Percentiles rank a stretch among this genome's conserved stretches.
phyloP scores from a whole-genome alignment of 495 filamentous ascomycete genomes.

The Aspergillus campestris region DNA sequence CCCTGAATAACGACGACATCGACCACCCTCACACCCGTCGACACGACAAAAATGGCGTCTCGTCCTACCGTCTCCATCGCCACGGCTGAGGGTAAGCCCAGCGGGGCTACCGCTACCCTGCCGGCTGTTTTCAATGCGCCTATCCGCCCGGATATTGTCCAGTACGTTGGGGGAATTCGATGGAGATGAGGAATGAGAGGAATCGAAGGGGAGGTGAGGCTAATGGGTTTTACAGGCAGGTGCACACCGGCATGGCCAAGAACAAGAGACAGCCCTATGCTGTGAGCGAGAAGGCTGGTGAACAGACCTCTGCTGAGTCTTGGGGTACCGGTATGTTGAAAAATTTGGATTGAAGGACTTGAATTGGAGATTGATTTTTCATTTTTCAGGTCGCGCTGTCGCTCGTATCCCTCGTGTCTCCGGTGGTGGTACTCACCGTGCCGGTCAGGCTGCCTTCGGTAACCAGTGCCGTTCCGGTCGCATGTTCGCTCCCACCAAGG shows the following conservation, averaged over 20 bases:
- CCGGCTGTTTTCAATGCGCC: slow-evolving; percentile 91
- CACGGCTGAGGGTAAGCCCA: slow-evolving; percentile 82
- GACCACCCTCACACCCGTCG: slow-evolving; percentile 21
- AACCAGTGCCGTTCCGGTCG: slow-evolving; percentile 99
- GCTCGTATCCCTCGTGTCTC: slow-evolving; percentile 99
- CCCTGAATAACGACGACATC: slow-evolving; percentile 34
- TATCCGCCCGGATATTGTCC: slow-evolving; percentile 98
- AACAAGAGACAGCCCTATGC: slow-evolving; percentile 99
- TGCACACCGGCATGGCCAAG: slow-evolving; percentile 99
- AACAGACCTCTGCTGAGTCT: slow-evolving; percentile 98
- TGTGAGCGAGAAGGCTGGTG: slow-evolving; percentile 99
- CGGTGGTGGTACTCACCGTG: slow-evolving; percentile 99
- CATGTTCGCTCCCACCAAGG: slow-evolving; percentile 99
- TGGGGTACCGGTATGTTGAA: slow-evolving; percentile 96
- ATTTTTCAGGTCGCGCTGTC: slow-evolving; percentile 78
- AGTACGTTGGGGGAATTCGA: slow-evolving; percentile 45
- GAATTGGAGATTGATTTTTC: slow-evolving; percentile 16
- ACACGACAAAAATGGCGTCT: slow-evolving; percentile 68
- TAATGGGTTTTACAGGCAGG: slow-evolving; percentile 48
- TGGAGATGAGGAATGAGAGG: slow-evolving; percentile 9
- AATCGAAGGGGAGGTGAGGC: slow-evolving; percentile 9
- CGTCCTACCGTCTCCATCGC: slow-evolving; percentile 93
- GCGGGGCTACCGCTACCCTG: slow-evolving; percentile 77
- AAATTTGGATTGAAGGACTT: slow-evolving; percentile 6
- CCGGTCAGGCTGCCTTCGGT: slow-evolving; percentile 99